Base-by-base conservation (phyloP, 306 rosid species). In the Inga oerstediana region DNA sequence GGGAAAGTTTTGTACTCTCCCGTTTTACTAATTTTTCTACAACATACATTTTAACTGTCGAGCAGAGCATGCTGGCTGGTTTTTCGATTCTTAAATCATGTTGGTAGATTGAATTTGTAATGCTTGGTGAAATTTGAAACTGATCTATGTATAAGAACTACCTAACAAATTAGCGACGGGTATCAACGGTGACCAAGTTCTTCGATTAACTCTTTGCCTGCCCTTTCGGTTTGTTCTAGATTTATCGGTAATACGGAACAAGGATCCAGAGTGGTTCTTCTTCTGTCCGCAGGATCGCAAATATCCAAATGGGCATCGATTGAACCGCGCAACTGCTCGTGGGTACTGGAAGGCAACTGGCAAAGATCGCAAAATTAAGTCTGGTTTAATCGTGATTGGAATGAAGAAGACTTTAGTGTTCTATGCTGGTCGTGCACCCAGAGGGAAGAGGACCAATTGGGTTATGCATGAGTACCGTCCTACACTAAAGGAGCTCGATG, bases 291-390 rank as follows among this genome's bases (percentile, higher is more conserved):
- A 89, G 90, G 99, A 94, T 85, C 81, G 93, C 19, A 97, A 97
- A 89, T 97, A 97, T 81, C 99, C 99, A 0, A 97, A 94, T 70
- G 99, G 99, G 32, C 85, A 87, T 83, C 82, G 99, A 68, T 88
- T 92, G 88, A 97, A 97, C 87, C 87, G 99, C 67, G 99, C 99
- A 39, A 97, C 99, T 6, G 54, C 0, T 58, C 88, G 83, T 45
- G 99, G 99, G 62, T 97, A 94, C 71, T 97, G 99, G 99, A 97
- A 97, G 89, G 99, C 99, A 0, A 97, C 99, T 0, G 99, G 99
- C 3, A 97, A 90, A 86, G 99, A 97, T 92, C 92, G 99, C 3
- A 87, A 7, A 82, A 97, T 97, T 77, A 97, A 89, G 92, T 92
- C 97, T 22, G 92, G 95, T 7, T 59, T 81, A 0, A 85, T 19